Percentiles rank a stretch among this genome's conserved stretches.
Conservation (phyloP, 1,284 basidiomycete species). For the Cryptococcus sp. region DNA sequence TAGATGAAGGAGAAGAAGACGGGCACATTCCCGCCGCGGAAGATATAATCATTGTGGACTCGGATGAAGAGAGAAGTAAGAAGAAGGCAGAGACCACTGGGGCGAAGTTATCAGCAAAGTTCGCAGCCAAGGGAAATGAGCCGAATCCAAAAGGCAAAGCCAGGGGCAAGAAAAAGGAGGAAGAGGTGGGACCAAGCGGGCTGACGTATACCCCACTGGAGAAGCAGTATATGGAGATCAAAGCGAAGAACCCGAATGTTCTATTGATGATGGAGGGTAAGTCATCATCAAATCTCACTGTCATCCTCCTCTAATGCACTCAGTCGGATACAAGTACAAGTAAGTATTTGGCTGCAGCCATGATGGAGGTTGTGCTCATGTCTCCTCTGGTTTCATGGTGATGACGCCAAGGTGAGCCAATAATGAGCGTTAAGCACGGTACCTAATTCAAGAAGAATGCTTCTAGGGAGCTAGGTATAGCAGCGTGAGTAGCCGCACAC, state of each 20-base stretch:
- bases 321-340: conserved; percentile 78
- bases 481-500: conserved; percentile 38
- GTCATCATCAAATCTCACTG: neutral
- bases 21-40: conserved; percentile 3
- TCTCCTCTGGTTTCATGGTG: conserved; percentile 63
- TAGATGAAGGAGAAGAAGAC: conserved; percentile 13
- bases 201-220: conserved; percentile 76
- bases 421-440: neutral
- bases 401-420: conserved; percentile 69
- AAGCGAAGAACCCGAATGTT: conserved; percentile 66
- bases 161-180: conserved; percentile 47
- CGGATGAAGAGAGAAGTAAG: conserved; percentile 12
- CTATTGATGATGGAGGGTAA: conserved; percentile 71
- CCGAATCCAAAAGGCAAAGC: conserved; percentile 22
- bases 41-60: neutral
- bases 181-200: conserved; percentile 69
- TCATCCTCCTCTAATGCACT: neutral
- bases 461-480: conserved; percentile 74
- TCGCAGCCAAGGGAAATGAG: conserved; percentile 19
- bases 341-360: conserved; percentile 9
- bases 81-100: conserved; percentile 19
- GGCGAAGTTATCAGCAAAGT: conserved; percentile 28
- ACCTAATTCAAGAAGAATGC: conserved; percentile 55
- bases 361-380: neutral
- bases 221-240: conserved; percentile 69